These are phyloP conservation scores for Lachnellula subtilissima DNA, from an alignment of 2,329 filamentous ascomycete genomes.

Conservation along the genomic window DNA sequence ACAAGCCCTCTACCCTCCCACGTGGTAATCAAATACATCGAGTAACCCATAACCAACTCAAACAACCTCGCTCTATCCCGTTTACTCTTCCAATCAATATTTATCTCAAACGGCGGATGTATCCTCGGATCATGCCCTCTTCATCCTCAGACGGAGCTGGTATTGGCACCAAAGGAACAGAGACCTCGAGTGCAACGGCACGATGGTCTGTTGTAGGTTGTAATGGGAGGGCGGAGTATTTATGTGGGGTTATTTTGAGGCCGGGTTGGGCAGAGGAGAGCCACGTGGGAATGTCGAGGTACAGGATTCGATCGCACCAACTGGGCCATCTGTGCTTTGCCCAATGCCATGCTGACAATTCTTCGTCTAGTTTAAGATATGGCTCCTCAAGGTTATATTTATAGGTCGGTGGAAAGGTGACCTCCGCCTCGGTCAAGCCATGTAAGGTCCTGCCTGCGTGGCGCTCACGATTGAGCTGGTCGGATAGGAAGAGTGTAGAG, in stretches of 20 bases:
- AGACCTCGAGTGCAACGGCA: conserved; percentile 68
- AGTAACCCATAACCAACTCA: conserved; percentile 55
- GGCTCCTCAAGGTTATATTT: conserved; percentile 62
- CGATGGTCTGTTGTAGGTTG: conserved; percentile 84
- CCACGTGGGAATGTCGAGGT: conserved; percentile 58
- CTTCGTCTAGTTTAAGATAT: conserved; percentile 35
- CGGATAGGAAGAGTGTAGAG: conserved; percentile 60
- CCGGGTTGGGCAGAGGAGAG: conserved; percentile 32
- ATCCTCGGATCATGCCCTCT: conserved; percentile 34
- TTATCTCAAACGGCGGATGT: conserved; percentile 52
- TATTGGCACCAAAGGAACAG: conserved; percentile 53
- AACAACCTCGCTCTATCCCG: conserved; percentile 49
- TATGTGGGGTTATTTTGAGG: conserved; percentile 50
- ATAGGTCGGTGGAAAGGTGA: conserved; percentile 88
- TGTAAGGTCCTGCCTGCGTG: conserved; percentile 68
- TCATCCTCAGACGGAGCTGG: conserved; percentile 32
- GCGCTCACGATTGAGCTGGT: conserved; percentile 76
- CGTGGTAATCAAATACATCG: conserved; percentile 39
- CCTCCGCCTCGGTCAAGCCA: conserved; percentile 66
- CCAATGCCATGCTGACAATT: conserved; percentile 61
- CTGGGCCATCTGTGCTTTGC: conserved; percentile 79
- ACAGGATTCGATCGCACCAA: conserved; percentile 92
- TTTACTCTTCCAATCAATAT: conserved; percentile 50
- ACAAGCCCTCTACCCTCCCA: conserved; percentile 29
- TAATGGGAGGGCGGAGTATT: conserved; percentile 72